Conservation (phyloP, 2,329 filamentous ascomycete species). For the Talaromyces albobiverticillius region DNA sequence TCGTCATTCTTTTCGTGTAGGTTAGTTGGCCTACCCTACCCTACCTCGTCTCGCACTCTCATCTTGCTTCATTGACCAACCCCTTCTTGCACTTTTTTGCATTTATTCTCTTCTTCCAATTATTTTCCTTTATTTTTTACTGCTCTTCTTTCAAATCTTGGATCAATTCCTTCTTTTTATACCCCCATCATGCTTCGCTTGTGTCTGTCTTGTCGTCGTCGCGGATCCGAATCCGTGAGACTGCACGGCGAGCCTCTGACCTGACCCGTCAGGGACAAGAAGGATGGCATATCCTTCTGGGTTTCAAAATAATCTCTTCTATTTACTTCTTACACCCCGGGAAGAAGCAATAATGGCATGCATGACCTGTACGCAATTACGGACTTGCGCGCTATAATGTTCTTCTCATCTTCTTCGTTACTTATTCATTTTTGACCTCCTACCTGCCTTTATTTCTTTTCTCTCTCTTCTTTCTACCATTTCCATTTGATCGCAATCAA, state of each 20-base stretch:
- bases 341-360: background rate
- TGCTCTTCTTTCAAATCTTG: background rate
- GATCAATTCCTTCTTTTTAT: too few species aligned
- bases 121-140: constrained; percentile 20
- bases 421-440: background rate
- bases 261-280: background rate
- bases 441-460: background rate
- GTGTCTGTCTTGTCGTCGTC: background rate
- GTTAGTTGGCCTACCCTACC: constrained; percentile 35
- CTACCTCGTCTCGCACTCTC: too few species aligned
- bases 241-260: background rate
- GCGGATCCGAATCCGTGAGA: background rate
- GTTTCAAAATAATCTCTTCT: too few species aligned
- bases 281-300: too few species aligned
- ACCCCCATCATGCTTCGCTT: background rate
- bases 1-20: constrained; percentile 22
- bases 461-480: background rate
- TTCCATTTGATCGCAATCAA: background rate
- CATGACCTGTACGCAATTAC: background rate
- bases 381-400: background rate
- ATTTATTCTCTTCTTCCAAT: constrained; percentile 19
- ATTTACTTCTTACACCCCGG: background rate
- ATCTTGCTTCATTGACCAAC: too few species aligned
- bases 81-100: too few species aligned
- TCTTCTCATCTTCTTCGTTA: background rate